Evolutionary conservation across 345 rosid genomes (phyloP).

Genomic region (Passiflora organensis): DNA sequence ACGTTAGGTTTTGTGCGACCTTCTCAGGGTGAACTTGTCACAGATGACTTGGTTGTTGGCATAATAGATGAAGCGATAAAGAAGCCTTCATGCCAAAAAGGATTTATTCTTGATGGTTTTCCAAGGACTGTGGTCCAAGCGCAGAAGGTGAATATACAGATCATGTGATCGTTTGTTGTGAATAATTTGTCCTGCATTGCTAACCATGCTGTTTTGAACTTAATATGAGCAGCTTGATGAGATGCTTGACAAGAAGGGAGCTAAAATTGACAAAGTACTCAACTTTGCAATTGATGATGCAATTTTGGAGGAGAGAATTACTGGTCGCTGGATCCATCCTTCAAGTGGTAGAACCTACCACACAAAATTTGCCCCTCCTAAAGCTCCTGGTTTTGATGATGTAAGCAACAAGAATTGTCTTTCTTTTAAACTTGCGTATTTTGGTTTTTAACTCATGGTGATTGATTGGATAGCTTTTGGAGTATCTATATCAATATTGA

Average conservation of each 20-base stretch:
- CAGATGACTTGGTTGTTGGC: conserved; percentile 92
- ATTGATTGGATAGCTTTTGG: background rate
- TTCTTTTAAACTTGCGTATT: conserved; percentile 1
- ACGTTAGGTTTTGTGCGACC: conserved; percentile 12
- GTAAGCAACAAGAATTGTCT: conserved; percentile 35
- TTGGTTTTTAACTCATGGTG: background rate
- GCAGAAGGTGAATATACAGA: conserved; percentile 45
- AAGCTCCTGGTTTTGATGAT: conserved; percentile 77
- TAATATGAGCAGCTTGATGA: conserved; percentile 67
- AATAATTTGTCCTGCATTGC: background rate
- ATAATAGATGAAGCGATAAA: conserved; percentile 93
- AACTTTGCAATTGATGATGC: conserved; percentile 85
- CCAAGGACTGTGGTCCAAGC: conserved; percentile 93
- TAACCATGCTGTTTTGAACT: conserved; percentile 11
- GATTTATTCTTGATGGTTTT: conserved; percentile 95
- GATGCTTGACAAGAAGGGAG: conserved; percentile 82
- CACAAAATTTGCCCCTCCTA: conserved; percentile 81
- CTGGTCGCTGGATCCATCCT: conserved; percentile 98
- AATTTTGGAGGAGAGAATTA: conserved; percentile 89
- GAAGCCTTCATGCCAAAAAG: conserved; percentile 85
- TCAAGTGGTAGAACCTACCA: conserved; percentile 92
- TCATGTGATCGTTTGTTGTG: background rate
- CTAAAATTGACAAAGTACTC: conserved; percentile 70
- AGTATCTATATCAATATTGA: background rate
- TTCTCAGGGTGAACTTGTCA: conserved; percentile 83